Base-by-base conservation (phyloP, 495 filamentous ascomycete genomes). In the Neurospora discreta region DNA sequence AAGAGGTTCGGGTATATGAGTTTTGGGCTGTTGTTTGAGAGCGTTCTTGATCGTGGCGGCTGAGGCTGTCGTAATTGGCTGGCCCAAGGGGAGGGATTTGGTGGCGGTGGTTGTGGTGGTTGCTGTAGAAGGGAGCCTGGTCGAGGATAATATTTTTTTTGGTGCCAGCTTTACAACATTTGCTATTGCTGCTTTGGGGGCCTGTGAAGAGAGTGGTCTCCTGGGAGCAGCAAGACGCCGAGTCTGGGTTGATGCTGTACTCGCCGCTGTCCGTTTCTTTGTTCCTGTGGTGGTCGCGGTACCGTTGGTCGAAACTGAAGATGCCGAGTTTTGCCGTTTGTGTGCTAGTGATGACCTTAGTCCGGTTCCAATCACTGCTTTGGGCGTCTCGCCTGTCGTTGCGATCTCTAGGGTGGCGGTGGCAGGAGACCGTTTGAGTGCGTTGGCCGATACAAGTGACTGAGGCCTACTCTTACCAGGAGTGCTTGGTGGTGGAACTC, bases 1-100 rank as follows among this genome's bases (percentile, higher is more conserved):
- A 26, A 26, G 72, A 30, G 13, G 72, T 26, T 16, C 39, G 39
- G 39, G 71, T 15, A 30, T 71, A 68, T 3, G 76, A 70, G 43
- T 76, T 75, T 13, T 76, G 8, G 18, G 4, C 72, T 43, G 75
- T 75, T 7, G 75, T 73, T 23, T 72, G 74, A 20, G 36, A n/a
- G 15, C 26, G 39, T 1, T 39, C 39, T 10, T 15, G 26, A 38
- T 36, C 2, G 39, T 33, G 11, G 7, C 5, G 67, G 68, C 30
- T 40, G 67, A 18, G 39, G 40, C 1, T 72, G 70, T 5, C 69
- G 73, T 15, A 11, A 1, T 26, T 15, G 46, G 46, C 26, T 58
- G 20, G 46, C 46, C 11, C 1, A 11, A 26, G 1, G 23, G n/a
- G 3, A 60, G 20, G 15, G 68, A 23, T 67, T 36, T 71, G 38